These are phyloP conservation scores for Westerdykella ornata DNA, from an alignment of 2,329 filamentous ascomycete genomes.

Conservation along the genomic window DNA sequence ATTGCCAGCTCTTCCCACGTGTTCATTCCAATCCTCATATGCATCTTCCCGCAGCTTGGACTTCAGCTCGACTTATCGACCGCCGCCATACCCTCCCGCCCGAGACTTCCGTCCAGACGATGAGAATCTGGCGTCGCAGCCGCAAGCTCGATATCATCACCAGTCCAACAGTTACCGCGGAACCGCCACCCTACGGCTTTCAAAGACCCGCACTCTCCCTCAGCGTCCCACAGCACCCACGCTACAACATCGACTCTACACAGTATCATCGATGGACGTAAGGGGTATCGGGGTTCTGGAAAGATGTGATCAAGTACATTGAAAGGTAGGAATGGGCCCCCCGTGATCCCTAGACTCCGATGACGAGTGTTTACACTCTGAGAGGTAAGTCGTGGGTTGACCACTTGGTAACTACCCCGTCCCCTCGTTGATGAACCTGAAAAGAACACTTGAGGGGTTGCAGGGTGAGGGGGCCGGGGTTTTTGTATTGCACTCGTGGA, in stretches of 20 bases:
- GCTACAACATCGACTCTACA: not conserved
- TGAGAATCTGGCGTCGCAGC: conserved; percentile 1
- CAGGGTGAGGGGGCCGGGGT: conserved; percentile 1
- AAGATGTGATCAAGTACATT: conserved; percentile 1
- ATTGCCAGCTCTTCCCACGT: conserved; percentile 2
- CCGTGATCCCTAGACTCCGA: conserved; percentile 2
- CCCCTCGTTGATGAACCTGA: not conserved
- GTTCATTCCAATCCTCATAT: not conserved
- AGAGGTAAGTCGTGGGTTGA: not conserved
- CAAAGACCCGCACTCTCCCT: conserved; percentile 2
- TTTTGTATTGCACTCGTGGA: conserved; percentile 2
- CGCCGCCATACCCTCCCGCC: conserved; percentile 1
- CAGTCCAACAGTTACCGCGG: conserved; percentile 2
- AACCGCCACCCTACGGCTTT: not conserved
- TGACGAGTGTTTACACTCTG: conserved; percentile 1
- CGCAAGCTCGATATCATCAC: conserved; percentile 5
- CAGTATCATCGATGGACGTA: conserved; percentile 1
- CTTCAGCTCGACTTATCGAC: conserved; percentile 4
- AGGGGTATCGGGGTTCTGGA: conserved; percentile 3
- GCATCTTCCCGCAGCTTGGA: conserved; percentile 1
- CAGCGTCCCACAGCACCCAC: conserved; percentile 5
- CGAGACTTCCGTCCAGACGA: conserved; percentile 2
- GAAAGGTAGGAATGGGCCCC: conserved; percentile 2
- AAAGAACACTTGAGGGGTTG: conserved; percentile 2
- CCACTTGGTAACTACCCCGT: not conserved